Evolutionary conservation across 78 protist genomes (phyloP).

Genomic region (Chrysochromulina tobinii): DNA sequence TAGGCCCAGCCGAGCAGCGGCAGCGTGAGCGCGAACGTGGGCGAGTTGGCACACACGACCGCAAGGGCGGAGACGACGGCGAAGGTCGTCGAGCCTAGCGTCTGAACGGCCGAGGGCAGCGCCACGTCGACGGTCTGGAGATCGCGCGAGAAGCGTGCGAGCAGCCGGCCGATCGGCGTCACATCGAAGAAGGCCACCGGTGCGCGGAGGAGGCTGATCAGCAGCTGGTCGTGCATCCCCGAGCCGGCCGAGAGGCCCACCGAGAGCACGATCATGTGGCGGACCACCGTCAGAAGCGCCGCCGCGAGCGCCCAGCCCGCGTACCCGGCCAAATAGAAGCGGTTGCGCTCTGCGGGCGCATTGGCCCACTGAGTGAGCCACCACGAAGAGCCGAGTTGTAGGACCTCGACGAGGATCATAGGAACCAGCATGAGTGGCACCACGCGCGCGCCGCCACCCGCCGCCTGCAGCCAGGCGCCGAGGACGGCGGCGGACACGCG

Average conservation of each 20-base stretch:
- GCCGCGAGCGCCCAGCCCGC: background rate
- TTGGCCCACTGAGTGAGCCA: background rate
- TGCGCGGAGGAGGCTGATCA: conserved; percentile 24
- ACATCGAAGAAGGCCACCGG: conserved; percentile 83
- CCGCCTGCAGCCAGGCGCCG: background rate
- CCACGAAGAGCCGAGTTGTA: background rate
- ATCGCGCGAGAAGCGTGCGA: conserved; percentile 89
- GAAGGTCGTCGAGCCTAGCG: background rate
- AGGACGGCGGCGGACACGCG: no score
- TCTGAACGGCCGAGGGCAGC: background rate
- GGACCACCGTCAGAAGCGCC: background rate
- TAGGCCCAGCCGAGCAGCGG: background rate
- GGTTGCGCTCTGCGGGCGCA: background rate
- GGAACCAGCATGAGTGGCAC: background rate
- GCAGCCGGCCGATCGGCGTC: conserved; percentile 89
- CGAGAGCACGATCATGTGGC: background rate
- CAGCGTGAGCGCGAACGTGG: background rate
- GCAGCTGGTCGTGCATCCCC: conserved; percentile 31
- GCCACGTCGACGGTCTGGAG: conserved; percentile 66
- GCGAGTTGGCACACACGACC: background rate
- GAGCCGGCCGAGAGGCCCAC: background rate
- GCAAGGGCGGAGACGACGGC: background rate
- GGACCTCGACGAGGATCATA: background rate
- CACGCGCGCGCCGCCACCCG: background rate
- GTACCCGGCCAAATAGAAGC: background rate